phyloP scores from a whole-genome alignment of 495 filamentous ascomycete species.

The Penicillium cataractarum region DNA sequence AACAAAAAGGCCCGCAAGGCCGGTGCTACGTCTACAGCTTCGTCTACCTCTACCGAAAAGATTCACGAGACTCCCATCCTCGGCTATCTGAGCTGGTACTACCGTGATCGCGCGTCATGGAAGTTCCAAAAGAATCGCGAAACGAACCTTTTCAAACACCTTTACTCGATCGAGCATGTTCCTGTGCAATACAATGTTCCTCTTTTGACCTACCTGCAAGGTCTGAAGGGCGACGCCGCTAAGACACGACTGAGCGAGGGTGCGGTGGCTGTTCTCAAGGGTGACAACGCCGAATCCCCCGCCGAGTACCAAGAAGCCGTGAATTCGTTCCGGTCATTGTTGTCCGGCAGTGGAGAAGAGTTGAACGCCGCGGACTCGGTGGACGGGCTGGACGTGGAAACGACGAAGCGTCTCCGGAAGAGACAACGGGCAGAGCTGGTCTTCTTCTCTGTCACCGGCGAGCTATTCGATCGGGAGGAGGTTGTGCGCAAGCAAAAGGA shows the following conservation, averaged over 20 bases:
- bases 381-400: conserved; percentile 46
- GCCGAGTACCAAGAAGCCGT: conserved; percentile 61
- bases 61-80: conserved; percentile 62
- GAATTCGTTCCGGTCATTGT: conserved; percentile 39
- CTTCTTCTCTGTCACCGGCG: conserved; percentile 44
- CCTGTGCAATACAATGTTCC: conserved; percentile 64
- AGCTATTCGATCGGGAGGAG: conserved; percentile 34
- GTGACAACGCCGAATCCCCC: conserved; percentile 37
- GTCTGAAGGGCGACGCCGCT: conserved; percentile 67
- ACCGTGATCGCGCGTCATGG: conserved; percentile 68
- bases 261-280: conserved; percentile 57
- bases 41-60: conserved; percentile 12
- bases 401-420: conserved; percentile 42
- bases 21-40: conserved; percentile 7
- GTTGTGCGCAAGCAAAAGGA: conserved; percentile 18
- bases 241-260: conserved; percentile 61
- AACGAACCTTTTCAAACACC: conserved; percentile 77
- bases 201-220: conserved; percentile 71
- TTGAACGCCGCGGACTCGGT: conserved; percentile 35
- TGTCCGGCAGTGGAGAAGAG: conserved; percentile 36
- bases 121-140: conserved; percentile 94
- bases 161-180: conserved; percentile 68
- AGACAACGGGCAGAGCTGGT: conserved; percentile 52
- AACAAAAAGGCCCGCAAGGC: conserved; percentile 41
- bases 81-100: conserved; percentile 71